A percentile compares a stretch with the other conserved stretches of the same genome.
Conservation (phyloP, 176 grass and related monocot species). For the Bromus sterilis region DNA sequence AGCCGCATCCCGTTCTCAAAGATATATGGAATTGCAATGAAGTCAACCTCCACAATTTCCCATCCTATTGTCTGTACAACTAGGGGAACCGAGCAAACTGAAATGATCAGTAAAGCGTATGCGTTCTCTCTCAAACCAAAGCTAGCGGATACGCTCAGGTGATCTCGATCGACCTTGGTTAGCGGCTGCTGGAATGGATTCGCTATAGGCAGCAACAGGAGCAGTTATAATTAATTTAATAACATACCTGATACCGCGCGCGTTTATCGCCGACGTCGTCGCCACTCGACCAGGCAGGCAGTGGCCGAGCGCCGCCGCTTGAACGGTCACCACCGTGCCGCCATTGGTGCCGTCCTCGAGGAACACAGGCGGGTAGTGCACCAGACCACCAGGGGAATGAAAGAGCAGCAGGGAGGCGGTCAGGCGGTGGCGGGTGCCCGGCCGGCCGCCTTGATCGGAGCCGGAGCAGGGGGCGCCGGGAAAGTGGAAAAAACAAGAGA, state of each 20-base stretch:
- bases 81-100: neutral
- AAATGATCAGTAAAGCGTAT: neutral
- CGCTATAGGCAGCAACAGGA: neutral
- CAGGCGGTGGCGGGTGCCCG: neutral
- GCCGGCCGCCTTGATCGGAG: neutral
- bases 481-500: neutral
- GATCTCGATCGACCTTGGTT: neutral
- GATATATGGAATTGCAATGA: neutral
- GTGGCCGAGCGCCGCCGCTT: neutral
- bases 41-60: neutral
- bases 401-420: neutral
- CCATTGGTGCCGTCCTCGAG: neutral
- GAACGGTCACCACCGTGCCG: neutral
- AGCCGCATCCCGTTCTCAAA: no score
- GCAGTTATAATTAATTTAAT: neutral
- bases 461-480: neutral
- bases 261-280: neutral
- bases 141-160: neutral
- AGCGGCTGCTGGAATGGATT: neutral
- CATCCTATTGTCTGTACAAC: neutral
- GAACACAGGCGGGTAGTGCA: neutral
- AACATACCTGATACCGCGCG: neutral
- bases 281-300: neutral
- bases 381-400: neutral
- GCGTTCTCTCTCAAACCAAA: neutral